Evolutionary conservation across 306 rosid species (phyloP).

Genomic region (barrel medic (Medicago truncatula)): MtrunA17r5.0-ANR NC_053044.1:33354001-33354500

Average conservation of each 20-base stretch:
- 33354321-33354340: not conserved
- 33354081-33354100: not conserved
- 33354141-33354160: no score
- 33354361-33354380: not conserved
- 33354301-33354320: not conserved
- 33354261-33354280: no score
- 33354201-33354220: no score
- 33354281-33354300: not conserved
- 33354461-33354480: not conserved
- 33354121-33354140: not conserved
- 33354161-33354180: no score
- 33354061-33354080: slow-evolving; percentile 22
- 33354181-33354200: no score
- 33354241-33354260: no score
- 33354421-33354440: no score
- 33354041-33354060: slow-evolving; percentile 59
- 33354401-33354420: no score
- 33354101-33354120: not conserved
- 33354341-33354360: not conserved
- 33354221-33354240: no score
- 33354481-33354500: not conserved
- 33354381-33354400: not conserved
- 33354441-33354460: not conserved
- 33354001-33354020: slow-evolving; percentile 64
- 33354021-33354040: slow-evolving; percentile 63